A percentile compares a stretch with the other conserved stretches of the same genome.
phyloP scores from a whole-genome alignment of 805 yeast genomes.

The Hanseniaspora pseudoguilliermondii region DNA sequence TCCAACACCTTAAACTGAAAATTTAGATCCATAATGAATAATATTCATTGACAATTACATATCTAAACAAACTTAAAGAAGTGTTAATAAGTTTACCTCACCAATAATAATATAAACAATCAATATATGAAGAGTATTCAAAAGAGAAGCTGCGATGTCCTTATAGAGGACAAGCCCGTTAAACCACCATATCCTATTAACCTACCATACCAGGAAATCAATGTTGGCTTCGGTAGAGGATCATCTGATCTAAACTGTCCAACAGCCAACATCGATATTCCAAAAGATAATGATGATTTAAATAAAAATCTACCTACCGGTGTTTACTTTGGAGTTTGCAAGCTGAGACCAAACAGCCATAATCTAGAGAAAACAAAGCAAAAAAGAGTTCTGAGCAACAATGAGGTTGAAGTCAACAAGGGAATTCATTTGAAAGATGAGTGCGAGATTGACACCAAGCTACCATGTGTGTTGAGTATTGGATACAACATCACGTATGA shows the following conservation, averaged over 20 bases:
- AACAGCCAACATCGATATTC: slow-evolving; percentile 76
- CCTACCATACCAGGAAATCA: slow-evolving; percentile 35
- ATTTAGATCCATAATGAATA: too few relatives aligned
- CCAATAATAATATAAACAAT: neutral
- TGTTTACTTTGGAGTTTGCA: slow-evolving; percentile 77
- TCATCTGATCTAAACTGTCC: slow-evolving; percentile 89
- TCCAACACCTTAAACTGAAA: too few relatives aligned
- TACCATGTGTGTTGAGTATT: slow-evolving; percentile 88
- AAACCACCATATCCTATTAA: slow-evolving; percentile 38
- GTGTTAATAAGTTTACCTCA: too few relatives aligned
- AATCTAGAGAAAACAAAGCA: slow-evolving; percentile 18
- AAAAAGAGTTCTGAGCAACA: neutral
- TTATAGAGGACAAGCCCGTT: slow-evolving; percentile 31
- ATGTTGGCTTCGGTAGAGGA: slow-evolving; percentile 91
- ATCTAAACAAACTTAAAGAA: too few relatives aligned
- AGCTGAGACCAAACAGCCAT: slow-evolving; percentile 22
- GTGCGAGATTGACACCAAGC: slow-evolving; percentile 29
- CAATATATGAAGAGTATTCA: neutral
- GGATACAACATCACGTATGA: slow-evolving; percentile 93
- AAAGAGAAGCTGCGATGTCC: slow-evolving; percentile 19
- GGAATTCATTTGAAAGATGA: slow-evolving; percentile 37
- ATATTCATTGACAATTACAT: too few relatives aligned
- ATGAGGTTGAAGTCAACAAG: slow-evolving; percentile 41
- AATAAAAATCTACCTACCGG: slow-evolving; percentile 46
- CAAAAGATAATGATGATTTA: slow-evolving; percentile 32